Evolutionary conservation across 108 stramenopile genomes (phyloP).

Genomic region (Ochromonas danica): DNA sequence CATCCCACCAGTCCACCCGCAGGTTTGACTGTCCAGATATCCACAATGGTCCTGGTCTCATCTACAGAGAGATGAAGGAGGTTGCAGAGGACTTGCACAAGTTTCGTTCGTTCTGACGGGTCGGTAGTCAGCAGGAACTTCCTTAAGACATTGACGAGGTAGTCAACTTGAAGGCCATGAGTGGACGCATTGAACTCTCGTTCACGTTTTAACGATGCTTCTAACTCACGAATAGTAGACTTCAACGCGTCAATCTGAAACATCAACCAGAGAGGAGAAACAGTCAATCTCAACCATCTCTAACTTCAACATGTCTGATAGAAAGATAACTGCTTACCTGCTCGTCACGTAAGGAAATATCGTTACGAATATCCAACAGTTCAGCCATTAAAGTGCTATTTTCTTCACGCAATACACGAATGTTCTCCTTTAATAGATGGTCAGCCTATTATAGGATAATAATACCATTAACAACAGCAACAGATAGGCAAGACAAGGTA

Average conservation of each 20-base stretch:
- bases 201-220: constrained; percentile 20
- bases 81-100: constrained; percentile 3
- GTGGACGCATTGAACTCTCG: constrained; percentile 32
- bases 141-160: constrained; percentile 26
- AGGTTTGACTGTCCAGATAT: constrained; percentile 15
- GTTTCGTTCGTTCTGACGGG: constrained; percentile 18
- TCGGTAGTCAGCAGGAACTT: constrained; percentile 25
- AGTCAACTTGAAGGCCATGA: background rate
- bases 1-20: constrained; percentile 25
- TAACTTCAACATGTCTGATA: too few relatives aligned
- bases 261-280: background rate
- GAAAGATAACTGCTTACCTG: constrained; percentile 1
- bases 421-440: background rate
- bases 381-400: background rate
- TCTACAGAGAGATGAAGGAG: constrained; percentile 6
- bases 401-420: background rate
- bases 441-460: background rate
- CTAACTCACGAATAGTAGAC: constrained; percentile 24
- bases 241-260: constrained; percentile 16
- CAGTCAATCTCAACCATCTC: too few relatives aligned
- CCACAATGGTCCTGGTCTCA: constrained; percentile 12
- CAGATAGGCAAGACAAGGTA: too few relatives aligned
- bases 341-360: background rate
- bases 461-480: too few relatives aligned
- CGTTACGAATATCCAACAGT: background rate